Conservation (phyloP, 176 grass and related monocot genomes). For the Triticum dicoccoides region DNA sequence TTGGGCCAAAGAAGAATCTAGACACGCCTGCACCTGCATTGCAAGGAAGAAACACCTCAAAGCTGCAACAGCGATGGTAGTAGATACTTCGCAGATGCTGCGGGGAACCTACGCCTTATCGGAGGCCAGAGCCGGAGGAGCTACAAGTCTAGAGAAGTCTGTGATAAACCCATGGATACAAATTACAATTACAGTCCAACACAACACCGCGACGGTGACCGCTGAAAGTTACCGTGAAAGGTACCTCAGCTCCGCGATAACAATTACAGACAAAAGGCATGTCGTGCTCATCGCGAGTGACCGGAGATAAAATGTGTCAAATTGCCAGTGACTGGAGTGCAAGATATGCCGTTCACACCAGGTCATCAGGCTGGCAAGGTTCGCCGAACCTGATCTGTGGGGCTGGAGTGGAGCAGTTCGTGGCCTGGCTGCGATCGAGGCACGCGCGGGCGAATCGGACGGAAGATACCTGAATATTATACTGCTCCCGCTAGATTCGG, state of each 20-base stretch:
- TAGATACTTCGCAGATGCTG: neutral
- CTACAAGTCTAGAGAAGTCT: no score
- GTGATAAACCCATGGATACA: neutral
- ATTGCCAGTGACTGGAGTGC: neutral
- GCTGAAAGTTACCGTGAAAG: neutral
- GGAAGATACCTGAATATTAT: conserved; percentile 8
- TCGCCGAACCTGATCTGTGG: conserved; percentile 22
- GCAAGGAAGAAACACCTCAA: neutral
- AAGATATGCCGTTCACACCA: conserved; percentile 39
- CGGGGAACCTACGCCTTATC: neutral
- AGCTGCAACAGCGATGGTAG: neutral
- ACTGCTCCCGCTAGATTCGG: conserved; percentile 11
- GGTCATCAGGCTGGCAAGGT: neutral
- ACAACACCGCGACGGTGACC: conserved; percentile 18
- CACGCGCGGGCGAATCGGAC: neutral
- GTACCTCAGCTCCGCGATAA: neutral
- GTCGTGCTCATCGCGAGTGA: neutral
- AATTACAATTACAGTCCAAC: neutral
- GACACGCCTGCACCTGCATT: neutral
- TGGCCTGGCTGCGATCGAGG: neutral
- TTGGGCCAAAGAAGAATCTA: conserved; percentile 12
- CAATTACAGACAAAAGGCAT: neutral
- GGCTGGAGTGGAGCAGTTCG: neutral
- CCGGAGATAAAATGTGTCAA: neutral
- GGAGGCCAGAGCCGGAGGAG: neutral